phyloP scores from a whole-genome alignment of 106 monocot genomes.

The Apostasia shenzhenica region DNA sequence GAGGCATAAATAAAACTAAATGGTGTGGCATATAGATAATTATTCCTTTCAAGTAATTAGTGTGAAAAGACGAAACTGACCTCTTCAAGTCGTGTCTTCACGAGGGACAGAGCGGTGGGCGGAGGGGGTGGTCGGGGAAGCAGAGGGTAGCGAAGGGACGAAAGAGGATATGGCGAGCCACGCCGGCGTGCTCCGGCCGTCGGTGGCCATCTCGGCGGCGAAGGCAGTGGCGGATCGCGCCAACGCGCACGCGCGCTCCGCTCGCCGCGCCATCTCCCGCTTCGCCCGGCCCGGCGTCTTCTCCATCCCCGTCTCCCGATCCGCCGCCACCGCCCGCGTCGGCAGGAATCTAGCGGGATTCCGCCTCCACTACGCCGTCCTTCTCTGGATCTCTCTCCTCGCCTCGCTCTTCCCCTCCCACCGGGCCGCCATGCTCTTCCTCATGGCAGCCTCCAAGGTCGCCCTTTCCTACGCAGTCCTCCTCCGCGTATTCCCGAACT shows the following conservation, averaged over 20 bases:
- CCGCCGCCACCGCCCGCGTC: slow-evolving; percentile 20
- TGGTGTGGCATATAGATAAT: too few species aligned
- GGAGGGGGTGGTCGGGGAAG: too few species aligned
- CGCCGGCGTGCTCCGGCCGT: slow-evolving; percentile 2
- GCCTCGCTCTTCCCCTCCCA: slow-evolving; percentile 24
- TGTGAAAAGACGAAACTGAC: too few species aligned
- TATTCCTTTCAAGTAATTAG: too few species aligned
- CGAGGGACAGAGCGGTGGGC: too few species aligned
- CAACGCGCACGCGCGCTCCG: slow-evolving; percentile 9
- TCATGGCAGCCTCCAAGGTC: slow-evolving; percentile 46
- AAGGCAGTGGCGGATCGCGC: background rate
- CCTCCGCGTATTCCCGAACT: slow-evolving; percentile 28
- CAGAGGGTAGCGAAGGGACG: too few species aligned
- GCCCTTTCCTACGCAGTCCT: slow-evolving; percentile 34
- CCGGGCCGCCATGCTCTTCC: slow-evolving; percentile 33
- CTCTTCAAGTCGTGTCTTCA: too few species aligned
- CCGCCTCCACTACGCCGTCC: slow-evolving; percentile 28
- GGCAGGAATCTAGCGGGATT: slow-evolving; percentile 30
- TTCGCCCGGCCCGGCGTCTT: slow-evolving; percentile 31
- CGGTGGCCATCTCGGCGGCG: background rate
- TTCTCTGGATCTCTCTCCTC: slow-evolving; percentile 36
- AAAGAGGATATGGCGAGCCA: background rate
- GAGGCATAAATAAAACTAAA: too few species aligned
- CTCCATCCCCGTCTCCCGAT: slow-evolving; percentile 12
- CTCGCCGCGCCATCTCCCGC: slow-evolving; percentile 20